Evolutionary conservation across 371 early-diverging fungal genomes (phyloP), one percentile per base, ranked within the genome.

Genomic region (Batkoa obscura): DNA sequence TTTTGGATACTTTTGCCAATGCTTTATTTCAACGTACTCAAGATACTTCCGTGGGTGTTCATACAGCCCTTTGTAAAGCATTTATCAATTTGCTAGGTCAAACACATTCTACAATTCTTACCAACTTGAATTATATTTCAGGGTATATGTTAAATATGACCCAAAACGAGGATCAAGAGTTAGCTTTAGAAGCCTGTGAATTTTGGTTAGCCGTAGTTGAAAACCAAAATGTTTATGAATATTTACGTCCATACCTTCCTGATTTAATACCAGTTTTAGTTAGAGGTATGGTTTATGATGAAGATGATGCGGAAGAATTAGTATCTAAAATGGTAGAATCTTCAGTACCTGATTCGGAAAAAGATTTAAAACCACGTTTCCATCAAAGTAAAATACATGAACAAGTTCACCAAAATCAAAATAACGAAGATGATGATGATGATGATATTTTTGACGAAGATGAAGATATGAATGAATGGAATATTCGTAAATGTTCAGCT

Each of bases 181-280:
- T 95, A 35, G 93, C 95, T 15, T 69, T 92, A 57, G 95, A 94
- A 68, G 94, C 95, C 5, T 88, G 90, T 68, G 97, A 97, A 67
- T 95, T 97, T 68, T 97, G 94, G 94, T 68, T 93, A 34, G 84
- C 86, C 36, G 85, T 94, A 72, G 89, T 89, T 42, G 97, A 97
- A 66, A 88, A 86, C 59, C 85, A 87, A 42, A 78, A 76, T 15
- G 61, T 88, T 56, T 72, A 74, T 41, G 84, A 84, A 50, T 73
- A 83, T 45, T 68, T 96, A 50, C 80, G 75, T 55, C 88, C 88
- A 3, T 80, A 75, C 64, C 68, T 94, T 41, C 75, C 76, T 43
- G 72, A 76, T 57, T 73, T 96, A 17, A 76, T 96, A n/a, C 91
- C 94, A 34, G 83, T 87, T 12, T 73, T 96, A 55, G 74, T 96